A percentile compares a stretch with the other conserved stretches of the same genome.
phyloP scores from a whole-genome alignment of 495 filamentous ascomycete genomes.

The Penicillium dipodomyicola region DNA sequence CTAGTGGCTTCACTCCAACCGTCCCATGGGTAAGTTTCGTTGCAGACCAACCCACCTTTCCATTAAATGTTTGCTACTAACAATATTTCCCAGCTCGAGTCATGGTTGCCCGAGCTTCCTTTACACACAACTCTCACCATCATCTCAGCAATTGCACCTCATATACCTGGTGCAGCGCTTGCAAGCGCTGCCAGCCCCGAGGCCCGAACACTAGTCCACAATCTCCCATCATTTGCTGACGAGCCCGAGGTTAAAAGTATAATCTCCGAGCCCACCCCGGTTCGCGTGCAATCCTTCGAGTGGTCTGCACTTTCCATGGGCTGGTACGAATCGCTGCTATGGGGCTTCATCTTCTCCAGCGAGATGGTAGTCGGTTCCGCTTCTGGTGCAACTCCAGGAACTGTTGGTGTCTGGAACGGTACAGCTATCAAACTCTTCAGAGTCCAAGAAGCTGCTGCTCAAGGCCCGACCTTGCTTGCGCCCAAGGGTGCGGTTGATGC shows the following conservation, averaged over 20 bases:
- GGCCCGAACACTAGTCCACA: slow-evolving; percentile 40
- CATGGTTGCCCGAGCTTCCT: slow-evolving; percentile 88
- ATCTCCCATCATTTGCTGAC: slow-evolving; percentile 57
- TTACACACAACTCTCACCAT: slow-evolving; percentile 86
- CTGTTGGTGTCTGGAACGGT: slow-evolving; percentile 93
- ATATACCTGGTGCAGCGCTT: slow-evolving; percentile 43
- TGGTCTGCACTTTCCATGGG: slow-evolving; percentile 91
- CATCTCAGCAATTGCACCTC: slow-evolving; percentile 57
- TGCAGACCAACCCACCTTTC: neutral
- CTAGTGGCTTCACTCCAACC: slow-evolving; percentile 72
- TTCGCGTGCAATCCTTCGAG: slow-evolving; percentile 86
- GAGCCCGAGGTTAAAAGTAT: slow-evolving; percentile 67
- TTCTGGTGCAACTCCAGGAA: slow-evolving; percentile 57
- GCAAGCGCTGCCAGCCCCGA: slow-evolving; percentile 35
- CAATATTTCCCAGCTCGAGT: slow-evolving; percentile 67
- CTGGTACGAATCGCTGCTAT: slow-evolving; percentile 94
- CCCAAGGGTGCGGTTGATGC: slow-evolving; percentile 94
- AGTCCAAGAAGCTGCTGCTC: slow-evolving; percentile 78
- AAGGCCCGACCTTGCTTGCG: slow-evolving; percentile 75
- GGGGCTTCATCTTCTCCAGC: slow-evolving; percentile 89
- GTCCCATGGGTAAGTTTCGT: slow-evolving; percentile 59
- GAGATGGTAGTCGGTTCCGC: slow-evolving; percentile 78
- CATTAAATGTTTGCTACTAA: slow-evolving; percentile 11
- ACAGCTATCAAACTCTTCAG: slow-evolving; percentile 84
- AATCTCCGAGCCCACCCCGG: slow-evolving; percentile 62